Evolutionary conservation across 2,329 filamentous ascomycete species (phyloP).

Genomic region (Fusarium stilboides): DNA sequence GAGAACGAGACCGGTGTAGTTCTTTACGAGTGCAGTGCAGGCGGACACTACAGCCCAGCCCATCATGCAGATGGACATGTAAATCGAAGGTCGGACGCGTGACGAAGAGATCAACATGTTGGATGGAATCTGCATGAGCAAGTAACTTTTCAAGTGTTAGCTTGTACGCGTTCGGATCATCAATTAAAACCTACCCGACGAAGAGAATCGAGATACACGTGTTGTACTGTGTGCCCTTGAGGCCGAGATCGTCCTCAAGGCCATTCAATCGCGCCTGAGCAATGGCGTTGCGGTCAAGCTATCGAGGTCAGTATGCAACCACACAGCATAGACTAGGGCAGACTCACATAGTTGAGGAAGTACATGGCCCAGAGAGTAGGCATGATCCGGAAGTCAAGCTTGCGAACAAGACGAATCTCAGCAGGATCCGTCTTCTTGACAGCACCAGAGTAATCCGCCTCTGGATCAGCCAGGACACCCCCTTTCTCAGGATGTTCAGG

Average conservation of each 20-base stretch:
- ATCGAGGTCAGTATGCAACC: neutral
- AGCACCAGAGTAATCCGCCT: conserved; percentile 55
- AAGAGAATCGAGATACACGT: conserved; percentile 56
- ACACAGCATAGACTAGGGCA: fast-evolving
- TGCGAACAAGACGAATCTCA: conserved; percentile 57
- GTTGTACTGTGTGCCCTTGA: conserved; percentile 57
- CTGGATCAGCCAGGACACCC: conserved; percentile 38
- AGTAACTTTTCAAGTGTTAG: conserved; percentile 31
- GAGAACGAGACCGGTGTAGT: conserved; percentile 50
- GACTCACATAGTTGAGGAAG: conserved; percentile 56
- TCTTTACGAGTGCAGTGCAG: conserved; percentile 61
- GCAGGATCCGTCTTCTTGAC: conserved; percentile 52
- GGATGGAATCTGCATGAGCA: conserved; percentile 55
- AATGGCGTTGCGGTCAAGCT: conserved; percentile 69
- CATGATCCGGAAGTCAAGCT: conserved; percentile 57
- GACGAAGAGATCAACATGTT: conserved; percentile 57
- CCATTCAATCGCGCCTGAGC: conserved; percentile 70
- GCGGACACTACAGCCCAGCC: conserved; percentile 60
- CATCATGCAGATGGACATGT: conserved; percentile 58
- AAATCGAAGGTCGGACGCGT: conserved; percentile 60
- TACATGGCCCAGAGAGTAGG: conserved; percentile 58
- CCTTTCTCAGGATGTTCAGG: conserved; percentile 41
- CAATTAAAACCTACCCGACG: conserved; percentile 52
- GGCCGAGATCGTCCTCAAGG: conserved; percentile 65
- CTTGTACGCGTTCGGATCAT: fast-evolving